A percentile compares a stretch with the other conserved stretches of the same genome.
These are phyloP conservation scores for Oryza officinalis DNA, from an alignment of 176 grass and related monocot genomes.

Conservation along the genomic window DNA sequence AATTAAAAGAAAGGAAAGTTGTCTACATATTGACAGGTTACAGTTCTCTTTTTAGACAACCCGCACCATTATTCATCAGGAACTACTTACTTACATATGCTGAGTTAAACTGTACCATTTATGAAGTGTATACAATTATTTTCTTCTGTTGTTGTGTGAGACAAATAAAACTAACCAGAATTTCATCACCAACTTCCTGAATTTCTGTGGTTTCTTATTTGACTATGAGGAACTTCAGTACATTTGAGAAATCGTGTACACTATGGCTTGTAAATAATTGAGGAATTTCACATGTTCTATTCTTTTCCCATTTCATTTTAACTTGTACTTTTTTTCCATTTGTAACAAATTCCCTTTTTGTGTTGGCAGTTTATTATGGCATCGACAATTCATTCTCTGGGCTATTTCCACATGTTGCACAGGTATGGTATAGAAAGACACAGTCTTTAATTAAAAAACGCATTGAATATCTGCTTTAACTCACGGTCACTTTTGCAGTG, in stretches of 20 bases:
- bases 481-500: constrained; percentile 58
- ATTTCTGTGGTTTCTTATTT: constrained; percentile 11
- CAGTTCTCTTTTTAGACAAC: constrained; percentile 3
- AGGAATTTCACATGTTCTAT: background rate
- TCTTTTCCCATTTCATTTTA: constrained; percentile 11
- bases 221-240: constrained; percentile 1
- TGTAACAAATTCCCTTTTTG: constrained; percentile 9
- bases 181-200: constrained; percentile 15
- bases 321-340: constrained; percentile 24
- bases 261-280: background rate
- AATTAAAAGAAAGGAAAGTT: constrained; percentile 78
- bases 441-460: background rate
- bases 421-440: constrained; percentile 50
- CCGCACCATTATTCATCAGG: background rate
- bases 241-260: constrained; percentile 1
- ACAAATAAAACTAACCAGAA: background rate
- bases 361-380: constrained; percentile 87
- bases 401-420: constrained; percentile 82
- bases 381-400: constrained; percentile 70
- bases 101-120: background rate
- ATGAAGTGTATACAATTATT: background rate
- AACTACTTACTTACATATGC: constrained; percentile 3
- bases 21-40: constrained; percentile 90
- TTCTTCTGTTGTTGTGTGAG: background rate
- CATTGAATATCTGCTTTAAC: background rate